phyloP scores from a whole-genome alignment of 371 early-diverging fungal genomes.

The Rhizopus delemar region DNA sequence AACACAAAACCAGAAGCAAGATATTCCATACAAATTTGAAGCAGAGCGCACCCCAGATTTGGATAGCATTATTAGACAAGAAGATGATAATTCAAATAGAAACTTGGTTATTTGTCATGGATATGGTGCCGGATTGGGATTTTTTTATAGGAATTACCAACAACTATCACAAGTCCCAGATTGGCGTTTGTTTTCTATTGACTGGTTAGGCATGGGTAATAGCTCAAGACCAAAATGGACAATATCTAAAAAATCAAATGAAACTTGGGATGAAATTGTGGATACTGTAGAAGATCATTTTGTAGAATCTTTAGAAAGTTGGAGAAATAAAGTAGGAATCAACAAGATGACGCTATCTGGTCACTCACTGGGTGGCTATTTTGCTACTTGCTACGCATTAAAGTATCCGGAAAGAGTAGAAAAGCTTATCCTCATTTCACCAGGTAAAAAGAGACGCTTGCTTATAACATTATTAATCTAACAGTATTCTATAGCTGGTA shows the following conservation, averaged over 20 bases:
- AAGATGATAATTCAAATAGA: constrained; percentile 33
- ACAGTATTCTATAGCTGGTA: constrained; percentile 44
- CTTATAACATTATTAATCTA: not conserved
- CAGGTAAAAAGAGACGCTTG: constrained; percentile 45
- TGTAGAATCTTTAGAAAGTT: constrained; percentile 88
- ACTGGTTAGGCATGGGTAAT: constrained; percentile 91
- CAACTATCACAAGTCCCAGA: constrained; percentile 66
- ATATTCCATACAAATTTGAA: constrained; percentile 30
- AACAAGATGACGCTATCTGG: constrained; percentile 85
- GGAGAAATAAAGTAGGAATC: constrained; percentile 78
- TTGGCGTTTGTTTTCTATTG: constrained; percentile 75
- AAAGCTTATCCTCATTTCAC: constrained; percentile 86
- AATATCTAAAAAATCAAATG: constrained; percentile 32
- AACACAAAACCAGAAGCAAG: constrained; percentile 20
- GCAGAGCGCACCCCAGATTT: constrained; percentile 33
- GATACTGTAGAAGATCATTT: constrained; percentile 78
- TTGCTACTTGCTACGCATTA: constrained; percentile 83
- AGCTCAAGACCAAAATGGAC: constrained; percentile 75
- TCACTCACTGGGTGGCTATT: constrained; percentile 88
- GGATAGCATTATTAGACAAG: constrained; percentile 27
- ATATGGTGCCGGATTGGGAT: constrained; percentile 88
- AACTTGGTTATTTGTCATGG: constrained; percentile 88
- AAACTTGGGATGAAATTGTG: constrained; percentile 54
- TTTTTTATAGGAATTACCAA: constrained; percentile 83
- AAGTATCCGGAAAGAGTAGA: constrained; percentile 89